Conservation (phyloP, 176 grass and related monocot species). For the Eragrostis curvula region DNA sequence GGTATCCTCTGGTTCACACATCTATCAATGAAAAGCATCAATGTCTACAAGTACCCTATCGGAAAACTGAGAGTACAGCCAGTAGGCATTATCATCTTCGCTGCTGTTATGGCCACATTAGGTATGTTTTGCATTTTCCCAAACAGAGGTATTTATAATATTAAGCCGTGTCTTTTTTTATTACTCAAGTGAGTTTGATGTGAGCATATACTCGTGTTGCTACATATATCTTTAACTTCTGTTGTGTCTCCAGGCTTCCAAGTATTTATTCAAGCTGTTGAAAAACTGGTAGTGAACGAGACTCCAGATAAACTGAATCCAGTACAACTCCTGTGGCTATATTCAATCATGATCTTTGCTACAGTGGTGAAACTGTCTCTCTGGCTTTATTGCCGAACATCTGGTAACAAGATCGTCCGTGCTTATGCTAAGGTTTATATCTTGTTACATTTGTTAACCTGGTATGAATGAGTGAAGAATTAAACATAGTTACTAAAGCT, state of each 20-base stretch:
- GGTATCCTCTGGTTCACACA: constrained; percentile 99
- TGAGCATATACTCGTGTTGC: not conserved
- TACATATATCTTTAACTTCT: not conserved
- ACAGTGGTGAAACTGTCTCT: constrained; percentile 85
- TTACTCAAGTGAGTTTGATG: not conserved
- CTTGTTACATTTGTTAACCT: constrained; percentile 18
- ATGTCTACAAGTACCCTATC: constrained; percentile 92
- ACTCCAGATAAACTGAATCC: constrained; percentile 61
- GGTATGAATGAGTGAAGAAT: constrained; percentile 7
- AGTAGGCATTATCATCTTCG: constrained; percentile 94
- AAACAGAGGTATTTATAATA: not conserved
- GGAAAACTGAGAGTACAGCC: constrained; percentile 93
- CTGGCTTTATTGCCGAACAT: constrained; percentile 88
- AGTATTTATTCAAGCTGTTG: constrained; percentile 84
- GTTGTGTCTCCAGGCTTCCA: constrained; percentile 71
- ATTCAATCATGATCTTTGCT: constrained; percentile 96
- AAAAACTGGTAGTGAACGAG: constrained; percentile 71
- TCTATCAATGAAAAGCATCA: constrained; percentile 91
- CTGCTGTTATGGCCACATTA: constrained; percentile 91
- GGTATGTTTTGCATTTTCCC: constrained; percentile 53
- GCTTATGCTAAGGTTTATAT: constrained; percentile 86
- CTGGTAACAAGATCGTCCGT: constrained; percentile 85
- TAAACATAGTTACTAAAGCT: constrained; percentile 25
- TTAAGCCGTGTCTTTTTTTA: not conserved
- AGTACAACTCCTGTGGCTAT: constrained; percentile 80